Evolutionary conservation across 495 filamentous ascomycete genomes (phyloP), one percentile per base, ranked within the genome.

Genomic region (Rostrohypoxylon terebratum): DNA sequence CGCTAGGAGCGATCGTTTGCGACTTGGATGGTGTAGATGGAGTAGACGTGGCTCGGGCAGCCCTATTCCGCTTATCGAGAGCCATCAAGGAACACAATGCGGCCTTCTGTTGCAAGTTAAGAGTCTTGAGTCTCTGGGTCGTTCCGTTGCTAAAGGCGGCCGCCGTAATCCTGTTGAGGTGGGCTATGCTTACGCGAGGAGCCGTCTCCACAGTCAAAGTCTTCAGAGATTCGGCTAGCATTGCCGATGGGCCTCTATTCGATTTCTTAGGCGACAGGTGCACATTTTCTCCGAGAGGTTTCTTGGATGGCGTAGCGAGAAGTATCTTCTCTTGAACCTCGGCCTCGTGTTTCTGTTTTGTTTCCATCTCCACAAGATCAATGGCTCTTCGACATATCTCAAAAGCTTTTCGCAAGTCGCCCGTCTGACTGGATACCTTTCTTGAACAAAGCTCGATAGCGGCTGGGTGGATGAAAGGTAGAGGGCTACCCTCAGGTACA

Each of bases 21-120:
- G 72, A 66, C 20, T 78, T 80, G 7, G 73, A 77, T 0, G 54
- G 73, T 0, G 90, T 91, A 18, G 84, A 69, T 28, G 83, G 77
- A 28, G 85, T 75, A 9, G 83, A 81, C 36, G 62, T 81, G 63
- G 63, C 60, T 51, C 77, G 78, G 10, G 79, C 75, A 42, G 77
- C 78, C 51, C 84, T 77, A 62, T 86, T 90, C 11, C 83, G 81
- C 74, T 86, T 92, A 79, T 98, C 94, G 1, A 95, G 86, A 1
- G 93, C 92, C 51, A 94, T 83, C 28, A 98, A 84, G 0, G 94
- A 87, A 80, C 96, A 98, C 23, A 99, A 87, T 7, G 93, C 94
- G 2, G 94, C 96, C 79, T 97, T 99, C 83, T 98, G 96, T 73
- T 99, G 96, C 0, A 98, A 86, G 75, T 98, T 98, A 47, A 99